These are phyloP conservation scores for Lodderomyces oxycetoniae DNA, from an alignment of 1,139 yeast species.

Conservation along the genomic window DNA sequence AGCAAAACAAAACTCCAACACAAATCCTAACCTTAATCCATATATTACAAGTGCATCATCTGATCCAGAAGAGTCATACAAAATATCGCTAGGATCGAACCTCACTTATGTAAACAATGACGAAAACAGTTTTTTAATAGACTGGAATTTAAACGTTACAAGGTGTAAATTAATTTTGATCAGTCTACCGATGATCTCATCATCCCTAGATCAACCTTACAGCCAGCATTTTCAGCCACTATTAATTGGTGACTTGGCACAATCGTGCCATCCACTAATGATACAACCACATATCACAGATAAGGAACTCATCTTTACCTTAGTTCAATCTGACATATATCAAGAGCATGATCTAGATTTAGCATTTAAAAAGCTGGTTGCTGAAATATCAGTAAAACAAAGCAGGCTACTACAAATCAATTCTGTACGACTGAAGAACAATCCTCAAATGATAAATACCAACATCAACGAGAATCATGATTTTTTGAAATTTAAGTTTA, in stretches of 20 bases:
- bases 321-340: slow-evolving; percentile 41
- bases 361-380: slow-evolving; percentile 45
- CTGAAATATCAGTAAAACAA: slow-evolving; percentile 49
- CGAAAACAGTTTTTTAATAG: slow-evolving; percentile 33
- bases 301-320: slow-evolving; percentile 39
- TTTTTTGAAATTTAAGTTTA: slow-evolving; percentile 34
- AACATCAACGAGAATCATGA: slow-evolving; percentile 17
- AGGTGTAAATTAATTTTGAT: slow-evolving; percentile 40
- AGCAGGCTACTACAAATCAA: slow-evolving; percentile 42
- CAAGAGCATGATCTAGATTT: slow-evolving; percentile 45
- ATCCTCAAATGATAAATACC: slow-evolving; percentile 14
- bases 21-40: neutral
- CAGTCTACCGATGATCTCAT: slow-evolving; percentile 36
- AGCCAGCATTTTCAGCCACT: slow-evolving; percentile 35
- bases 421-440: slow-evolving; percentile 14
- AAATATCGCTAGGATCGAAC: slow-evolving; percentile 40
- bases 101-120: slow-evolving; percentile 39
- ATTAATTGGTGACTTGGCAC: slow-evolving; percentile 43
- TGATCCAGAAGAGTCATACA: slow-evolving; percentile 25
- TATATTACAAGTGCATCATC: neutral
- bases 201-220: slow-evolving; percentile 33
- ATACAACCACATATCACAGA: slow-evolving; percentile 43
- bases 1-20: slow-evolving; percentile 1
- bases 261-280: slow-evolving; percentile 36
- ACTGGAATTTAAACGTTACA: slow-evolving; percentile 47